phyloP scores from a whole-genome alignment of 2,329 filamentous ascomycete genomes.

The Teratosphaeria destructans region DNA sequence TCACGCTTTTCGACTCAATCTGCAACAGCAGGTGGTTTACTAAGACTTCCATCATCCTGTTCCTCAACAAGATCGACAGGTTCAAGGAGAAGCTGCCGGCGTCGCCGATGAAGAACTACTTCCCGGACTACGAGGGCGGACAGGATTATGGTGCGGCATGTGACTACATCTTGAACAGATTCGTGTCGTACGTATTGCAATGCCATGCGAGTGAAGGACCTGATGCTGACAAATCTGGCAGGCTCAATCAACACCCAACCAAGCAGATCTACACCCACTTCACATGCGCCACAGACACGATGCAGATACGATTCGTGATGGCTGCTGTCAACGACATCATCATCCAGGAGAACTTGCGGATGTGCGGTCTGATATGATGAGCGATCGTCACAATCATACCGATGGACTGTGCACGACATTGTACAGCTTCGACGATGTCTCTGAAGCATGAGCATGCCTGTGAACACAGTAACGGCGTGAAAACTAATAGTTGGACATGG shows the following conservation, averaged over 20 bases:
- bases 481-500: not conserved
- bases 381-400: not conserved
- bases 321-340: constrained; percentile 99
- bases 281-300: constrained; percentile 96
- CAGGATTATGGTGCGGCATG: constrained; percentile 92
- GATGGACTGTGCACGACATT: not conserved
- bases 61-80: constrained; percentile 65
- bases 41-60: constrained; percentile 62
- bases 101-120: constrained; percentile 67
- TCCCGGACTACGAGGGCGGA: constrained; percentile 76
- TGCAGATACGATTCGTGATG: constrained; percentile 99
- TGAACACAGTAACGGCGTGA: not conserved
- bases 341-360: constrained; percentile 96
- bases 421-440: not conserved
- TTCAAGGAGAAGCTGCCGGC: constrained; percentile 67
- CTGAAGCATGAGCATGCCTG: not conserved
- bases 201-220: not conserved
- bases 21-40: constrained; percentile 65
- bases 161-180: constrained; percentile 98
- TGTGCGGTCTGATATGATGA: constrained; percentile 84
- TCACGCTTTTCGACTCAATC: constrained; percentile 62
- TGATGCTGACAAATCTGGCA: constrained; percentile 7
- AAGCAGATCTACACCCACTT: constrained; percentile 99
- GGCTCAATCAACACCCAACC: constrained; percentile 92
- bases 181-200: constrained; percentile 48